Percentiles rank a stretch among this genome's conserved stretches.
phyloP scores from a whole-genome alignment of 75 land plant genomes.

The Picea sitchensis region DNA sequence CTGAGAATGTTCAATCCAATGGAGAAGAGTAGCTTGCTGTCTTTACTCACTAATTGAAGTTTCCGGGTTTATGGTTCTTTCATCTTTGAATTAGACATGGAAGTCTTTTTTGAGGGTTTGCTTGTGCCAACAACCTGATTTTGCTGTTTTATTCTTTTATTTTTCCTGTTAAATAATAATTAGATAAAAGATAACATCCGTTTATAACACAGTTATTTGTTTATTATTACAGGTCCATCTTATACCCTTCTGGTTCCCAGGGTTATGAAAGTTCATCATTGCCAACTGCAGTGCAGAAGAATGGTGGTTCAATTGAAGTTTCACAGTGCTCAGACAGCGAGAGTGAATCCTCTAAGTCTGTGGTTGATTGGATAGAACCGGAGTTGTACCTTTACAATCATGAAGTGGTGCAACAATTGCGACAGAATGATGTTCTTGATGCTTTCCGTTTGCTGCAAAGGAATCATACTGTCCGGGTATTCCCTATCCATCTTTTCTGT shows the following conservation, averaged over 20 bases:
- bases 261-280: background rate
- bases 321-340: background rate
- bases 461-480: slow-evolving; percentile 53
- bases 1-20: too few relatives aligned
- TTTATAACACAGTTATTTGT: background rate
- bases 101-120: too few relatives aligned
- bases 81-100: too few relatives aligned
- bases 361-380: slow-evolving; percentile 33
- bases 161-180: too few relatives aligned
- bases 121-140: too few relatives aligned
- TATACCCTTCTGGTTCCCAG: background rate
- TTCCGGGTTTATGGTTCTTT: too few relatives aligned
- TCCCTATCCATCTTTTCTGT: background rate
- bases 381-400: slow-evolving; percentile 6
- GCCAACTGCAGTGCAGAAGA: background rate
- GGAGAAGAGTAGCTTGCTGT: too few relatives aligned
- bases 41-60: too few relatives aligned
- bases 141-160: too few relatives aligned
- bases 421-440: slow-evolving; percentile 29
- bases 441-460: slow-evolving; percentile 50
- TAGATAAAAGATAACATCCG: too few relatives aligned
- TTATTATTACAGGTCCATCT: background rate
- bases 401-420: slow-evolving; percentile 14
- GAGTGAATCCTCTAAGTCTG: slow-evolving; percentile 18
- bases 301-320: background rate